Evolutionary conservation across 2,329 filamentous ascomycete genomes (phyloP).

Genomic region (Fusarium camptoceras): DNA sequence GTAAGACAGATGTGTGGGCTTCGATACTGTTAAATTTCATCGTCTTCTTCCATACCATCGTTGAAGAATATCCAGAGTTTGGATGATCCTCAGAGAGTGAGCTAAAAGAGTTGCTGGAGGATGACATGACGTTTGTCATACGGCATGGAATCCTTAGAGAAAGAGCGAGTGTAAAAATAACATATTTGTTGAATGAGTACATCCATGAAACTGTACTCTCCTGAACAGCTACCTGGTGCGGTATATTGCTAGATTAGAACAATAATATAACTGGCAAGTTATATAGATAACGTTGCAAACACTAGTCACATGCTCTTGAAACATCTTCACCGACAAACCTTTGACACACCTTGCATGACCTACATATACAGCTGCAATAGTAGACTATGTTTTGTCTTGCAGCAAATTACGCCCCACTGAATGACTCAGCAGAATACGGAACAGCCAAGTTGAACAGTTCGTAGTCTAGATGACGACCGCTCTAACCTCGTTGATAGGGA

Average conservation of each 20-base stretch:
- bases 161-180: neutral
- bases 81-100: neutral
- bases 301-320: neutral
- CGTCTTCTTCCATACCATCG: neutral
- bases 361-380: neutral
- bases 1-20: slow-evolving; percentile 16
- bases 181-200: neutral
- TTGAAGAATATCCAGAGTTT: slow-evolving; percentile 12
- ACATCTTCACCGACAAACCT: neutral
- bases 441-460: slow-evolving; percentile 1
- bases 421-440: slow-evolving; percentile 27
- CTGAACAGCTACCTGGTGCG: no score
- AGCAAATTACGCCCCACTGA: slow-evolving; percentile 3
- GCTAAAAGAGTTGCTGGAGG: slow-evolving; percentile 1
- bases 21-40: slow-evolving; percentile 29
- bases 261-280: neutral
- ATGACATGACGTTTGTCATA: slow-evolving; percentile 2
- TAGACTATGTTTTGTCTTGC: neutral
- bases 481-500: neutral
- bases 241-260: neutral
- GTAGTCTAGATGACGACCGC: slow-evolving; percentile 8
- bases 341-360: neutral
- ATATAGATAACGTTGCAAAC: neutral
- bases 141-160: neutral
- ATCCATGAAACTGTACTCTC: neutral